These are phyloP conservation scores for Tolypocladium paradoxum DNA, from an alignment of 2,329 filamentous ascomycete species.

Conservation along the genomic window DNA sequence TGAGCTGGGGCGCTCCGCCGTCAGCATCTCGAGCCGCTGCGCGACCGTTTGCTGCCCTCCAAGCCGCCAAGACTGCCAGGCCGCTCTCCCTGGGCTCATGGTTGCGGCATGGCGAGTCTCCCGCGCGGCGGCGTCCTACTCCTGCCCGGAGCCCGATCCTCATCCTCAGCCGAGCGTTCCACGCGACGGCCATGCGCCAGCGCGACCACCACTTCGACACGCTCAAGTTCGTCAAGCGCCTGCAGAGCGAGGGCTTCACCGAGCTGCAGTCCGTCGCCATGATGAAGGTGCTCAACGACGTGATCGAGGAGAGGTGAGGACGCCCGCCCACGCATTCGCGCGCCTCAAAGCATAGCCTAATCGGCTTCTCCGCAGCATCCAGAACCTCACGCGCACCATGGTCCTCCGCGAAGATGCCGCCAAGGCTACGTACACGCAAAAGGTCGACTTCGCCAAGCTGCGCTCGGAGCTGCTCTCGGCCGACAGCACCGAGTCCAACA, in stretches of 20 bases:
- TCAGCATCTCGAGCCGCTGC: slow-evolving; percentile 12
- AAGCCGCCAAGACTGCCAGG: slow-evolving; percentile 4
- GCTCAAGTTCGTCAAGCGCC: slow-evolving; percentile 85
- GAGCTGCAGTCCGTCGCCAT: slow-evolving; percentile 94
- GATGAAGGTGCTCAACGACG: slow-evolving; percentile 95
- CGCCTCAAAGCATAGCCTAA: not conserved
- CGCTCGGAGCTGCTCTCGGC: slow-evolving; percentile 87
- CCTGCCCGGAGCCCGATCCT: slow-evolving; percentile 8
- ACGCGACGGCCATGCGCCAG: slow-evolving; percentile 45
- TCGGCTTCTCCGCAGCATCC: slow-evolving; percentile 51
- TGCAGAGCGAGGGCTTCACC: slow-evolving; percentile 86
- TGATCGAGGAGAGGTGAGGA: slow-evolving; percentile 78
- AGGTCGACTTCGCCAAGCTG: slow-evolving; percentile 96
- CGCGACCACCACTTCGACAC: slow-evolving; percentile 97
- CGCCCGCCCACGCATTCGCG: not conserved
- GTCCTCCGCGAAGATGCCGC: slow-evolving; percentile 89
- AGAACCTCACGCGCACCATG: slow-evolving; percentile 96
- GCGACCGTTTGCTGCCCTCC: slow-evolving; percentile 9
- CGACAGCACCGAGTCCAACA: slow-evolving; percentile 80
- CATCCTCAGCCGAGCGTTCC: slow-evolving; percentile 44
- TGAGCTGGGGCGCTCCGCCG: slow-evolving; percentile 37
- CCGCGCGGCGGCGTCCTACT: not conserved
- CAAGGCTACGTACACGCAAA: slow-evolving; percentile 71
- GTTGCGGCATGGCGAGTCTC: not conserved
- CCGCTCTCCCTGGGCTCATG: not conserved